A percentile compares a stretch with the other conserved stretches of the same genome.
phyloP scores from a whole-genome alignment of 169 alveolate species.

The Plasmodium gaboni region DNA sequence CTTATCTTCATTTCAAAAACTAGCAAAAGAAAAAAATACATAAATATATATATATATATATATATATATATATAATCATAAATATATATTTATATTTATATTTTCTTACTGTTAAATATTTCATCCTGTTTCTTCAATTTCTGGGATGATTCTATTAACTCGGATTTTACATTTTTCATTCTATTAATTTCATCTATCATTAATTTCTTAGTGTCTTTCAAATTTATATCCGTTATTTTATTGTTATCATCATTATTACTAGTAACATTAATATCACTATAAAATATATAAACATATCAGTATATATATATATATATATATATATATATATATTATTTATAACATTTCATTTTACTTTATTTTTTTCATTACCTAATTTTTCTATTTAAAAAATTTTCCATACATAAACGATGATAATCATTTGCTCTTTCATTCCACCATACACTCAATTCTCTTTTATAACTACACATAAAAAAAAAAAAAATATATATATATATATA shows the following conservation, averaged over 20 bases:
- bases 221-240: constrained; percentile 16
- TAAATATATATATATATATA: background rate
- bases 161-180: constrained; percentile 68
- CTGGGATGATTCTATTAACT: constrained; percentile 58
- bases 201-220: constrained; percentile 70
- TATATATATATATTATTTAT: background rate
- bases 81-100: constrained; percentile 1
- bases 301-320: background rate
- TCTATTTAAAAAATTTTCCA: constrained; percentile 29
- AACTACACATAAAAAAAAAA: constrained; percentile 1
- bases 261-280: constrained; percentile 5
- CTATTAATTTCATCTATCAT: constrained; percentile 71
- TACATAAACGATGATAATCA: constrained; percentile 64
- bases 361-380: constrained; percentile 23
- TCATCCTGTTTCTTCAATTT: constrained; percentile 70
- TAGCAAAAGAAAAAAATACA: constrained; percentile 2
- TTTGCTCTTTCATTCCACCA: constrained; percentile 60
- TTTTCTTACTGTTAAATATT: constrained; percentile 49
- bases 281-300: background rate
- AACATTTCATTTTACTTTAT: background rate
- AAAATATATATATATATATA: constrained; percentile 2
- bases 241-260: background rate
- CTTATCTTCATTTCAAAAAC: constrained; percentile 51
- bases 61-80: background rate
- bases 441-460: constrained; percentile 36